A percentile compares a stretch with the other conserved stretches of the same genome.
Evolutionary conservation across 1,139 yeast species (phyloP).

Genomic region (Pichia sorboxylosa): DNA sequence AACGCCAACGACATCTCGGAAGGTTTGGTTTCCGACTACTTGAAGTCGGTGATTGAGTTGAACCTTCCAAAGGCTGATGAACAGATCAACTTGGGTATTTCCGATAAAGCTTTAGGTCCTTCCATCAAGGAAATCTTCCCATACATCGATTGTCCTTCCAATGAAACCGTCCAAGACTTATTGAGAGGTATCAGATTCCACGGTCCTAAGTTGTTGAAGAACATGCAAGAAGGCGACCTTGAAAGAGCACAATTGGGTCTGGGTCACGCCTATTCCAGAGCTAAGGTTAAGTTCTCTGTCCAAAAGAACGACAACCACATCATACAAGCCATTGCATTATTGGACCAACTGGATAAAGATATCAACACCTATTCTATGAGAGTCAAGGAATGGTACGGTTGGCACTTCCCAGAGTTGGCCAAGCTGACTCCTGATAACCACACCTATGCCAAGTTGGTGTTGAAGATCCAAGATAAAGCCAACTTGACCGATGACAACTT

Average conservation of each 20-base stretch:
- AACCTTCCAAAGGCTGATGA: slow-evolving; percentile 78
- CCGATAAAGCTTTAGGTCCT: slow-evolving; percentile 94
- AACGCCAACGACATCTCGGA: slow-evolving; percentile 97
- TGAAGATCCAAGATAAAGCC: slow-evolving; percentile 79
- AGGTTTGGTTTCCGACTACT: slow-evolving; percentile 87
- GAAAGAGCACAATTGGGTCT: slow-evolving; percentile 98
- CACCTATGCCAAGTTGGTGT: slow-evolving; percentile 71
- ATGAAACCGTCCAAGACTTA: slow-evolving; percentile 88
- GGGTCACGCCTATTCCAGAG: slow-evolving; percentile 98
- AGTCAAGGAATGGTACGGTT: slow-evolving; percentile 99
- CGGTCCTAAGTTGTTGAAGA: slow-evolving; percentile 81
- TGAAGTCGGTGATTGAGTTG: slow-evolving; percentile 79
- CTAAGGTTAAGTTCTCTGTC: slow-evolving; percentile 95
- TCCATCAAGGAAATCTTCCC: slow-evolving; percentile 88
- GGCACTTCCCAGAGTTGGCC: slow-evolving; percentile 99
- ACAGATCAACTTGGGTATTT: slow-evolving; percentile 65
- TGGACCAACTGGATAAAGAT: slow-evolving; percentile 95
- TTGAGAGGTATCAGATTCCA: slow-evolving; percentile 90
- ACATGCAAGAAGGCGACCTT: slow-evolving; percentile 86
- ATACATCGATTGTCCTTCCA: slow-evolving; percentile 78
- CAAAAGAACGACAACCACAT: slow-evolving; percentile 98
- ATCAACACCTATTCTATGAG: slow-evolving; percentile 97
- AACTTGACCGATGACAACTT: slow-evolving; percentile 71
- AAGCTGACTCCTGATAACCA: slow-evolving; percentile 90
- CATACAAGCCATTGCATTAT: slow-evolving; percentile 93